Conservation (phyloP, 495 filamentous ascomycete species). For the Neurospora discreta region DNA sequence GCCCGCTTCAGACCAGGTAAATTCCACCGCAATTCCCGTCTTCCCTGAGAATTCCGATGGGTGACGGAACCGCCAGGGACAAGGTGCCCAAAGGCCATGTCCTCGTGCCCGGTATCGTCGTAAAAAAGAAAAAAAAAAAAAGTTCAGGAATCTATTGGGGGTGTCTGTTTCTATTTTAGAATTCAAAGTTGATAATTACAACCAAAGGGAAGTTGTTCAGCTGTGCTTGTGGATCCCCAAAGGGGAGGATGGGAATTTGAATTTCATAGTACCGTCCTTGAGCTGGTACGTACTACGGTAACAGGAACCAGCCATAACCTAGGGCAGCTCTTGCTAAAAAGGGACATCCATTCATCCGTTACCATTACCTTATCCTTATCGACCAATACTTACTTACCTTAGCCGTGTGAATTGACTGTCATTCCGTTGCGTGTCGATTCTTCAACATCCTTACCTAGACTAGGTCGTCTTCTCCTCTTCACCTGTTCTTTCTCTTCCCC, state of each 20-base stretch:
- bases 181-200: not conserved
- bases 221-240: not conserved
- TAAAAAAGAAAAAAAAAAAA: not conserved
- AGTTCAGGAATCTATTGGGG: not conserved
- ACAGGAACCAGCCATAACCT: not conserved
- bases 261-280: not conserved
- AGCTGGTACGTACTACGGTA: not conserved
- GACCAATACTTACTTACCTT: not conserved
- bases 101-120: not conserved
- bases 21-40: not conserved
- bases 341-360: not conserved
- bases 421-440: not conserved
- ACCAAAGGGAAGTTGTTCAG: not conserved
- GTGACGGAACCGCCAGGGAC: slow-evolving; percentile 6
- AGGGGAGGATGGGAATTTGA: not conserved
- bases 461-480: not conserved
- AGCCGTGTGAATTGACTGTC: no score
- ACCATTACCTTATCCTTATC: not conserved
- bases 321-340: not conserved
- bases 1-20: not conserved
- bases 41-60: slow-evolving; percentile 20
- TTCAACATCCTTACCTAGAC: not conserved
- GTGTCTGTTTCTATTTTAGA: not conserved
- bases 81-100: not conserved
- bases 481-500: no score